Evolutionary conservation across 2,329 filamentous ascomycete genomes (phyloP).

Genomic region (Diatrype stigma): DNA sequence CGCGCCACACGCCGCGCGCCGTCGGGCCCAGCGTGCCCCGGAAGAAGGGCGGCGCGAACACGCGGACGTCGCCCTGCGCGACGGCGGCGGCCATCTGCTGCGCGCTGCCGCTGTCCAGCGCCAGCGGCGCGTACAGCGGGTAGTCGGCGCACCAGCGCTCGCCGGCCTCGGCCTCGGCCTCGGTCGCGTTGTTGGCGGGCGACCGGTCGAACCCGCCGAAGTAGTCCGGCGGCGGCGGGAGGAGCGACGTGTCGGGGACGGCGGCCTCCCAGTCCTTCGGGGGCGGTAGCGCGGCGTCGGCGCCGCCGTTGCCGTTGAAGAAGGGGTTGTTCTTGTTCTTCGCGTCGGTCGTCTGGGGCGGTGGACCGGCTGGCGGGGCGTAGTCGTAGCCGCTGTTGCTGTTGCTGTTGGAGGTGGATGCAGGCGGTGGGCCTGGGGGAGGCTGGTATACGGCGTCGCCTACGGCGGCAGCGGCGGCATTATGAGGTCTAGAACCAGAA

Average conservation of each 20-base stretch:
- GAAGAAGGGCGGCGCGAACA: constrained; percentile 48
- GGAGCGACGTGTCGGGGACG: constrained; percentile 67
- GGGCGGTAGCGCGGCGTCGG: neutral
- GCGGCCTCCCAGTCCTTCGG: constrained; percentile 67
- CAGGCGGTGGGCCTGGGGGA: constrained; percentile 30
- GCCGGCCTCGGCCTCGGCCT: constrained; percentile 59
- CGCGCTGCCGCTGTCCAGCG: constrained; percentile 35
- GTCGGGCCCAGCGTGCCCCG: constrained; percentile 42
- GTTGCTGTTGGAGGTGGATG: too few relatives aligned
- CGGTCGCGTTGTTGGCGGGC: constrained; percentile 64
- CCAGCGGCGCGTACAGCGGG: constrained; percentile 52
- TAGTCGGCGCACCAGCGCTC: constrained; percentile 61
- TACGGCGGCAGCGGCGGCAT: constrained; percentile 12
- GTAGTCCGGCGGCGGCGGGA: constrained; percentile 69
- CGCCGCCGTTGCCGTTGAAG: too few relatives aligned
- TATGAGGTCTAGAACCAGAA: too few relatives aligned
- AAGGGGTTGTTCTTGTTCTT: constrained; percentile 2
- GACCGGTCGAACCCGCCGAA: constrained; percentile 60
- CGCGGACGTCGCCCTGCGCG: constrained; percentile 46
- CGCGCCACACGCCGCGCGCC: constrained; percentile 49
- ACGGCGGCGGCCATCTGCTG: constrained; percentile 47
- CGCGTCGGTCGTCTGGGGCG: constrained; percentile 30
- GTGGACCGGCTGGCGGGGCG: constrained; percentile 32
- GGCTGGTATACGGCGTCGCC: constrained; percentile 11
- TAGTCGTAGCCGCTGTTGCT: too few relatives aligned